Base-by-base conservation (phyloP, 225 moss, liverwort and hornwort genomes). In the Climacium dendroides region DNA sequence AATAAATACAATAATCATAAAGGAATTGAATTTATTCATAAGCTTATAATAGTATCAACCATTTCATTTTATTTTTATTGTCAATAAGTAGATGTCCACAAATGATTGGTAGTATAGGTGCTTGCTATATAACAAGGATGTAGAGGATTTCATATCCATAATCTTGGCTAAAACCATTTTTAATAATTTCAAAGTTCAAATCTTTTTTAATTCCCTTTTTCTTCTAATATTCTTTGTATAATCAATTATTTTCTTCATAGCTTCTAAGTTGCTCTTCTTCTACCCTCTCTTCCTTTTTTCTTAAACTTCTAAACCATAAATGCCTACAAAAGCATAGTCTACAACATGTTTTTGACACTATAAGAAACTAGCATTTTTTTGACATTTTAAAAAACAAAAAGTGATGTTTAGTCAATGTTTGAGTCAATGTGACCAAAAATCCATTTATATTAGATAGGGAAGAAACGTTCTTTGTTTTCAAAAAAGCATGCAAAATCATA, bases 111-210 rank as follows among this genome's bases (percentile, higher is more conserved):
- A 85, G 84, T 82, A 65, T 43, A 79, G 81, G 85, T 91, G 88
- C 92, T 87, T 92, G 63, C 91, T 89, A 92, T 88, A 91, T 71
- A 32, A 15, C 74, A 79, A 92, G 55, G 35, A 79, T 85, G 69
- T 57, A 10, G 19, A 80, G 48, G 61, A 91, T 79, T 89, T 89
- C 35, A 76, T 92, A 88, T 2, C 35, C 30, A 26, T 93, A 93
- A 81, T 91, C 85, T 88, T 89, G 90, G 85, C 84, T 34, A 89
- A 81, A 34, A 69, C 39, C 85, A 80, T 89, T 15, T 79, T 15
- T 79, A 74, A n/a, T 92, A 89, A 80, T 52, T 89, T 78, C 59
- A 67, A 69, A 41, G 88, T 71, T 32, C 3, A 88, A 66, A 66
- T 62, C 1, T 32, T 78, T 54, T 93, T 88, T 2, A 75, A 50